phyloP scores from a whole-genome alignment of 306 rosid genomes.

The Datisca glomerata region DNA sequence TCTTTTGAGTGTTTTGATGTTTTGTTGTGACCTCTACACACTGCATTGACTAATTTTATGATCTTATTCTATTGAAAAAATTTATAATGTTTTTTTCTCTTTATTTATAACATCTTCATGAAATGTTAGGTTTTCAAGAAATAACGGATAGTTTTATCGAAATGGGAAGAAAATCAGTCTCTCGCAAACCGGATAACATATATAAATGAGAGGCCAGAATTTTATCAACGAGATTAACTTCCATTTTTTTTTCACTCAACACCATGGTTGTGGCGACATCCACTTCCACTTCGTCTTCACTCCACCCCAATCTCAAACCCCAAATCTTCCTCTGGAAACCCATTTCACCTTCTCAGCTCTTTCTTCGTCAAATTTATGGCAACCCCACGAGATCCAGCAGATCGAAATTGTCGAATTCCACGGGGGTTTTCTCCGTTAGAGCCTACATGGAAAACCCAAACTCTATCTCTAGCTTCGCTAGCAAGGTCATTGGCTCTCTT shows the following conservation, averaged over 20 bases:
- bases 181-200: conserved; percentile 25
- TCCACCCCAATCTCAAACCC: conserved; percentile 16
- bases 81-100: too few species aligned
- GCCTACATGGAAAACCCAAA: conserved; percentile 71
- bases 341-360: conserved; percentile 24
- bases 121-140: too few species aligned
- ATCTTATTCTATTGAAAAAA: too few species aligned
- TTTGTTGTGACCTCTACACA: too few species aligned
- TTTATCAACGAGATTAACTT: conserved; percentile 12
- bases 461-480: conserved; percentile 49
- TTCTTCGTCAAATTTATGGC: conserved; percentile 29
- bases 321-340: conserved; percentile 19
- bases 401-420: conserved; percentile 11
- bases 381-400: conserved; percentile 16
- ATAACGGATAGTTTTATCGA: too few species aligned
- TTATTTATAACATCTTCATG: too few species aligned
- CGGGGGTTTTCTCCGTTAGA: conserved; percentile 23
- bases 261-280: conserved; percentile 35
- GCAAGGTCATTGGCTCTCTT: conserved; percentile 71
- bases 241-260: conserved; percentile 2
- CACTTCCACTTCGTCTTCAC: conserved; percentile 29
- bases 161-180: too few species aligned
- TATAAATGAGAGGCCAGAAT: conserved; percentile 37
- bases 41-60: too few species aligned
- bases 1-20: too few species aligned